Conservation (phyloP, 23 red algal genomes). For the Agarophyton chilense region DNA sequence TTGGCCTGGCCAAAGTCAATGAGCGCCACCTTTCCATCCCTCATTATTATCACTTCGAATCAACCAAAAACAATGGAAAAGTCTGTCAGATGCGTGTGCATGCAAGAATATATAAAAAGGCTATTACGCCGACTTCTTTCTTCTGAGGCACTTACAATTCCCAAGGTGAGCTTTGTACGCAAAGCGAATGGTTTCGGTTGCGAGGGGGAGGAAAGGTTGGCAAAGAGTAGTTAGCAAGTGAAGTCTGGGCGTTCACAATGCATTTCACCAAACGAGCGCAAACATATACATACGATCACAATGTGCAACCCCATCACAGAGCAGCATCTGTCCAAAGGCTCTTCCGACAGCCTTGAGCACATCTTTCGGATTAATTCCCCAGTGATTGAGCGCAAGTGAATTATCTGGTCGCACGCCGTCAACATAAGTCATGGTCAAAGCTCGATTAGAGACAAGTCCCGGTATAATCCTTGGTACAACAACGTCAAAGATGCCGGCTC, state of each 20-base stretch:
- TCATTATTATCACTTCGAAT: slow-evolving; percentile 66
- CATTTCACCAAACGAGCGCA: too few relatives aligned
- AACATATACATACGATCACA: slow-evolving; percentile 75
- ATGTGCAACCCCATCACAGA: slow-evolving; percentile 90
- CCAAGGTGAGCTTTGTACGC: slow-evolving; percentile 42
- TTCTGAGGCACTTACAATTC: slow-evolving; percentile 42
- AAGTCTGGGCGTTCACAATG: too few relatives aligned
- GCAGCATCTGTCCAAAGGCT: slow-evolving; percentile 92
- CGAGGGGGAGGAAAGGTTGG: too few relatives aligned
- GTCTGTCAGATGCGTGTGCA: not conserved
- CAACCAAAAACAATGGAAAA: not conserved
- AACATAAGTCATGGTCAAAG: slow-evolving; percentile 90
- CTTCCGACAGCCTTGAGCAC: slow-evolving; percentile 76
- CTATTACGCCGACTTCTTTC: too few relatives aligned
- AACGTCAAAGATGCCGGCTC: slow-evolving; percentile 72
- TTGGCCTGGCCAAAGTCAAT: slow-evolving; percentile 98
- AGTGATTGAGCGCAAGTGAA: slow-evolving; percentile 41
- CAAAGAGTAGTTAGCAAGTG: not conserved
- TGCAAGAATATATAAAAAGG: not conserved
- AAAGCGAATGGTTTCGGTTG: too few relatives aligned
- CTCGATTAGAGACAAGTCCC: slow-evolving; percentile 78
- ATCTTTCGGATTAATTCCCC: slow-evolving; percentile 57
- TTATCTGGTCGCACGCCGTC: slow-evolving; percentile 70
- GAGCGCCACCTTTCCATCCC: slow-evolving; percentile 85
- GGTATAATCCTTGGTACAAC: slow-evolving; percentile 68